Evolutionary conservation across 2,329 filamentous ascomycete genomes (phyloP).

Genomic region (Aureobasidium pullulans): DNA sequence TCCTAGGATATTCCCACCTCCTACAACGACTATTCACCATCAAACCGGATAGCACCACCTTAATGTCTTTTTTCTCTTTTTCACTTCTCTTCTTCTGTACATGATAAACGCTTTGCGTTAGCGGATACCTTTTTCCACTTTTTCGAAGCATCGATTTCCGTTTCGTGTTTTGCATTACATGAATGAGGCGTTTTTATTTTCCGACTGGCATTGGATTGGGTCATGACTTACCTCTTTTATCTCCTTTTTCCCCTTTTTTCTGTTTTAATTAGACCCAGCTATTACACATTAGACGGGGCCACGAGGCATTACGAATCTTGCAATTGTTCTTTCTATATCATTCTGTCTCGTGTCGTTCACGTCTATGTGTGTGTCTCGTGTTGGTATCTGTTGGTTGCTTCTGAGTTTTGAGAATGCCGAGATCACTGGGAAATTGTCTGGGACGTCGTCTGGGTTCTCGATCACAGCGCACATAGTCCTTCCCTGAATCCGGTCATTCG

Average conservation of each 20-base stretch:
- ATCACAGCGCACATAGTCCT: no score
- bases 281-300: not conserved
- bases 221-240: not conserved
- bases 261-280: constrained; percentile 1
- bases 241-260: not conserved
- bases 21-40: not conserved
- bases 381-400: no score
- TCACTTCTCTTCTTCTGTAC: not conserved
- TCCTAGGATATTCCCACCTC: not conserved
- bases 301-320: not conserved
- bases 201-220: not conserved
- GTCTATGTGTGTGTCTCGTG: no score
- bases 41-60: not conserved
- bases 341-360: not conserved
- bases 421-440: no score
- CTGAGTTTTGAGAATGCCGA: no score
- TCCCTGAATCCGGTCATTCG: no score
- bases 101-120: not conserved
- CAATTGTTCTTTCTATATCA: not conserved
- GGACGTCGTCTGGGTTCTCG: no score
- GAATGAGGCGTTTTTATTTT: not conserved
- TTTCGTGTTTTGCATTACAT: not conserved
- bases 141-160: not conserved
- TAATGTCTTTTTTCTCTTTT: not conserved
- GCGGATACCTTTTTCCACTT: not conserved